These are phyloP conservation scores for Colletotrichum liaoningense DNA, from an alignment of 2,329 filamentous ascomycete species.

Conservation along the genomic window DNA sequence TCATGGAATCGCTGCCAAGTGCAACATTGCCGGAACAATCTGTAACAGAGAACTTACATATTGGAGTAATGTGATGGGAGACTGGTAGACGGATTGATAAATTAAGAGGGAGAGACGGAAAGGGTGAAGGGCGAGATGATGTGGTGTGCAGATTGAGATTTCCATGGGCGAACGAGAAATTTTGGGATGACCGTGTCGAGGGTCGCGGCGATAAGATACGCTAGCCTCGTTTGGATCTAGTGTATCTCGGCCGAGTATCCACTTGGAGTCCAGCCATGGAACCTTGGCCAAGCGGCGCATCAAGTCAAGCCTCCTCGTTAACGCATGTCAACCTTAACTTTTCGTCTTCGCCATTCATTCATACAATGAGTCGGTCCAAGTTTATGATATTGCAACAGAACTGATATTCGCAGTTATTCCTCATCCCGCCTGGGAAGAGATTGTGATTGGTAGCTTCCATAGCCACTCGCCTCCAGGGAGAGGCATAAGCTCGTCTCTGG, in stretches of 20 bases:
- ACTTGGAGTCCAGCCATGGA: neutral
- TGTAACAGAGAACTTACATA: constrained; percentile 4
- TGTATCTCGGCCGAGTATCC: neutral
- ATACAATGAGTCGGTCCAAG: neutral
- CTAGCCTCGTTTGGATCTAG: constrained; percentile 14
- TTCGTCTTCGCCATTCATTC: neutral
- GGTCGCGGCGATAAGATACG: neutral
- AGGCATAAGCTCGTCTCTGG: constrained; percentile 12
- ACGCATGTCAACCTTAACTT: neutral
- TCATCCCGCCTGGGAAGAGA: neutral
- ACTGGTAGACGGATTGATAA: neutral
- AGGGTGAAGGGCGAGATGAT: neutral
- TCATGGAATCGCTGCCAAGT: neutral
- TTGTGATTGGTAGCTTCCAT: neutral
- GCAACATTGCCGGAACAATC: neutral
- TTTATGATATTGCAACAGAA: neutral
- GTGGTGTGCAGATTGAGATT: neutral
- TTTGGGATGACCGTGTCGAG: constrained; percentile 22
- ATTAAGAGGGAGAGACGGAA: neutral
- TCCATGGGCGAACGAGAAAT: neutral
- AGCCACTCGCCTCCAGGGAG: neutral
- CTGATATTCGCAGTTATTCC: neutral
- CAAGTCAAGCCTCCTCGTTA: no score
- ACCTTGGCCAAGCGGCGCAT: no score
- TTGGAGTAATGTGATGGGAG: neutral